These are phyloP conservation scores for Henckelia pumila DNA, from an alignment of 257 asterid species.

Conservation along the genomic window DNA sequence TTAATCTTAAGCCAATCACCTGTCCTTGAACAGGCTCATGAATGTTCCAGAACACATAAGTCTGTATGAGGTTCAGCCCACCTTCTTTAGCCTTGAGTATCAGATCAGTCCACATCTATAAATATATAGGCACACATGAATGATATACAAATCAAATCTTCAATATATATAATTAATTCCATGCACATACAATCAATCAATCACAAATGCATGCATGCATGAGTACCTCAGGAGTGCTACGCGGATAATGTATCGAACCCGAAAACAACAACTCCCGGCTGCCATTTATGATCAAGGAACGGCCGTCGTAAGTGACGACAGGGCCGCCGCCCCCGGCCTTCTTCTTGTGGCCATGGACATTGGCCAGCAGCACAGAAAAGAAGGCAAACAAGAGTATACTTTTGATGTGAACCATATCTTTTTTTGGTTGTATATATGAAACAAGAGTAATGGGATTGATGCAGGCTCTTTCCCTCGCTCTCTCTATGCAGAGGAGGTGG, in stretches of 20 bases:
- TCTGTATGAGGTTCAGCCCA: slow-evolving; percentile 73
- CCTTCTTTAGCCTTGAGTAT: slow-evolving; percentile 61
- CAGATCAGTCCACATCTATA: slow-evolving; percentile 91
- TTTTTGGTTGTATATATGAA: too few species aligned
- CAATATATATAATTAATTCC: too few species aligned
- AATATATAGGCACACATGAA: too few species aligned
- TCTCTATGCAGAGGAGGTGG: slow-evolving; percentile 20
- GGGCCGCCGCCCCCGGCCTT: slow-evolving; percentile 17
- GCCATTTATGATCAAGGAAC: slow-evolving; percentile 77
- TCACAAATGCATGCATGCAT: slow-evolving; percentile 5
- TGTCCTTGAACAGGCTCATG: slow-evolving; percentile 84
- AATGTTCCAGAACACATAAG: slow-evolving; percentile 87
- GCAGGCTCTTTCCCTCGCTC: neutral
- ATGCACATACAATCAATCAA: neutral
- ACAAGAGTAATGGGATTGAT: too few species aligned
- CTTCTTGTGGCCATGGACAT: slow-evolving; percentile 18
- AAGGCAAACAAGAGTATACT: slow-evolving; percentile 26
- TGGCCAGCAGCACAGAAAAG: slow-evolving; percentile 24
- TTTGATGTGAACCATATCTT: slow-evolving; percentile 30
- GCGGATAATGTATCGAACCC: slow-evolving; percentile 88
- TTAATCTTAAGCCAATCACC: slow-evolving; percentile 37
- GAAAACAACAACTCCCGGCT: slow-evolving; percentile 70
- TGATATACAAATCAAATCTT: too few species aligned
- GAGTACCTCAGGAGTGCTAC: slow-evolving; percentile 82
- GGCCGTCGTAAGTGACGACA: slow-evolving; percentile 52